Percentiles rank a stretch among this genome's conserved stretches.
These are phyloP conservation scores for Phytophthora pistaciae DNA, from an alignment of 352 stramenopile species.

Conservation along the genomic window DNA sequence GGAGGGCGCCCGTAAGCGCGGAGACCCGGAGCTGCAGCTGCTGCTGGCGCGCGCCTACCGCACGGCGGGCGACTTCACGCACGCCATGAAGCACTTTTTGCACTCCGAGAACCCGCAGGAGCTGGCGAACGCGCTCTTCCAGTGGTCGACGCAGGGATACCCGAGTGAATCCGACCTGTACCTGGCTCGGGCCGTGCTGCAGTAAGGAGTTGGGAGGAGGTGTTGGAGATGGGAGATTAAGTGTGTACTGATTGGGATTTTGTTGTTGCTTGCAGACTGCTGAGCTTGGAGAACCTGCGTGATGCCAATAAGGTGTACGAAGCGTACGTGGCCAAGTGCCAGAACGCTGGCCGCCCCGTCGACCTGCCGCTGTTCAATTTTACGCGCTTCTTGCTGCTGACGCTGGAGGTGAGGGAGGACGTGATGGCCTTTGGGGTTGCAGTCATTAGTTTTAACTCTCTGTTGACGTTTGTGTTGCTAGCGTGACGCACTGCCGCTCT, in stretches of 20 bases:
- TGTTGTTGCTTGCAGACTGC: slow-evolving; percentile 45
- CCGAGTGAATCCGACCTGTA: slow-evolving; percentile 86
- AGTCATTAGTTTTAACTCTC: not conserved
- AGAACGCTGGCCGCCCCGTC: slow-evolving; percentile 46
- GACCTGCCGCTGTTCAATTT: slow-evolving; percentile 89
- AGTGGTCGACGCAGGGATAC: slow-evolving; percentile 83
- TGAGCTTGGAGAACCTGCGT: slow-evolving; percentile 88
- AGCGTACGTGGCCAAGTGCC: slow-evolving; percentile 62
- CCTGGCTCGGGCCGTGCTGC: slow-evolving; percentile 74
- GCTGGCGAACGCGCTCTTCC: slow-evolving; percentile 74
- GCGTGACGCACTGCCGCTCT: slow-evolving; percentile 86
- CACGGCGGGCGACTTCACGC: slow-evolving; percentile 62
- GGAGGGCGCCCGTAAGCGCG: slow-evolving; percentile 78
- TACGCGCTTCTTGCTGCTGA: slow-evolving; percentile 84
- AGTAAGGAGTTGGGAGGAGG: slow-evolving; percentile 52
- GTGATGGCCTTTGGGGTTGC: not conserved
- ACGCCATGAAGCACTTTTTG: slow-evolving; percentile 83
- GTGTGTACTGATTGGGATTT: slow-evolving; percentile 1
- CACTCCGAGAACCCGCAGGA: slow-evolving; percentile 78
- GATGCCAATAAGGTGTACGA: slow-evolving; percentile 88
- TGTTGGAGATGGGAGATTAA: slow-evolving; percentile 11
- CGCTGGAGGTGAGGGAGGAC: slow-evolving; percentile 66
- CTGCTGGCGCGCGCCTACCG: slow-evolving; percentile 68
- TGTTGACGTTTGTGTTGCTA: slow-evolving; percentile 31
- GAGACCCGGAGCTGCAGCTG: slow-evolving; percentile 81